These are phyloP conservation scores for Phyllostachys edulis DNA, from an alignment of 176 grass and related monocot species.

Conservation along the genomic window DNA sequence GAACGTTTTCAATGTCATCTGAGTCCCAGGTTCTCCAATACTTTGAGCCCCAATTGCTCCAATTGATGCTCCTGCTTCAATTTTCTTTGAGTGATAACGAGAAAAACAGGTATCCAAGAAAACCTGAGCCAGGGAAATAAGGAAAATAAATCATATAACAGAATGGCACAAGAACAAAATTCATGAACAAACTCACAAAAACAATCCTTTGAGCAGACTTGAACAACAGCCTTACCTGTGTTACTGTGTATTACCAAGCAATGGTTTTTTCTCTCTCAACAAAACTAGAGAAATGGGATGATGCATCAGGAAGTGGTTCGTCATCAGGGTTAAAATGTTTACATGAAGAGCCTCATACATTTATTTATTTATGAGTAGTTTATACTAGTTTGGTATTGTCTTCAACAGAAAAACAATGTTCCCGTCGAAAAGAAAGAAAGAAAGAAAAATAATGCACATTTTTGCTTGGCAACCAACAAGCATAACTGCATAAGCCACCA, in stretches of 20 bases:
- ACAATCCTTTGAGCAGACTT: neutral
- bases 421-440: too few species aligned
- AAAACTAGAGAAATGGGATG: neutral
- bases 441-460: neutral
- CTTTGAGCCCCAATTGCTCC: conserved; percentile 97
- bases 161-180: conserved; percentile 1
- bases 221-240: neutral
- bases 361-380: neutral
- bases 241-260: conserved; percentile 18
- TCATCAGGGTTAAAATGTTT: conserved; percentile 6
- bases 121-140: conserved; percentile 51
- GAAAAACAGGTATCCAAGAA: conserved; percentile 95
- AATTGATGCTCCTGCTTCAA: conserved; percentile 86
- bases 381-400: neutral
- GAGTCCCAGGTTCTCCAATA: conserved; percentile 96
- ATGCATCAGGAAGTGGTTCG: neutral
- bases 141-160: conserved; percentile 6
- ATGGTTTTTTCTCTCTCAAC: conserved; percentile 10
- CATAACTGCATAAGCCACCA: neutral
- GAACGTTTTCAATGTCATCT: conserved; percentile 98
- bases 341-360: neutral
- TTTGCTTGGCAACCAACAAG: neutral
- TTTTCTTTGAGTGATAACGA: conserved; percentile 80
- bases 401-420: neutral
- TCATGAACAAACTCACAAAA: neutral